These are phyloP conservation scores for Raddia guianensis DNA, from an alignment of 176 grass and related monocot genomes.

Conservation along the genomic window DNA sequence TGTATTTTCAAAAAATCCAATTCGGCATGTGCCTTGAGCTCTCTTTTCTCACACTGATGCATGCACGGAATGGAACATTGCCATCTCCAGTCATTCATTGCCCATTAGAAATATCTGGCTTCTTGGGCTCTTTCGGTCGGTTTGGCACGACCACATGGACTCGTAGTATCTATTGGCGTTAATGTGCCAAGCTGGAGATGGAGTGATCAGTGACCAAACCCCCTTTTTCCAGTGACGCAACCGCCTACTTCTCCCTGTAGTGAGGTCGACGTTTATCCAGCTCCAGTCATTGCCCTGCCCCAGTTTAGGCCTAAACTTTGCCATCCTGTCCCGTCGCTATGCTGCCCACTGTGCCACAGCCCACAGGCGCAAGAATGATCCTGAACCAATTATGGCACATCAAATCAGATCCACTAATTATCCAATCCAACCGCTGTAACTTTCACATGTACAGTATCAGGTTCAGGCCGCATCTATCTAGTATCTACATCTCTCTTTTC, in stretches of 20 bases:
- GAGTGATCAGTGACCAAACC: constrained; percentile 42
- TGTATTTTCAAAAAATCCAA: not conserved
- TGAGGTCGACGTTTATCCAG: constrained; percentile 33
- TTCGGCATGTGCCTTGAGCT: not conserved
- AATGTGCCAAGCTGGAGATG: constrained; percentile 53
- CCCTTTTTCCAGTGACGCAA: constrained; percentile 25
- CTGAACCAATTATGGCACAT: not conserved
- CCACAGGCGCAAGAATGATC: not conserved
- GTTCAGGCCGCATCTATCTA: not conserved
- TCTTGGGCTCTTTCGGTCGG: constrained; percentile 18
- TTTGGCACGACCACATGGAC: constrained; percentile 41
- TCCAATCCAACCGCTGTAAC: not conserved
- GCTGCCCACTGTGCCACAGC: not conserved
- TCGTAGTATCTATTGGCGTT: constrained; percentile 28
- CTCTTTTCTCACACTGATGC: not conserved
- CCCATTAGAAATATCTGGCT: not conserved
- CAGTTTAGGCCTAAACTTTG: constrained; percentile 13
- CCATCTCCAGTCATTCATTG: constrained; percentile 9
- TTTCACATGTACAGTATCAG: not conserved
- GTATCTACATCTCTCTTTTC: not conserved
- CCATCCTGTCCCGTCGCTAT: not conserved
- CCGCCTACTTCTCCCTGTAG: constrained; percentile 31
- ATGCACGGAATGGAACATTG: constrained; percentile 7
- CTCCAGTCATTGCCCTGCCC: not conserved
- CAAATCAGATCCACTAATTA: not conserved